Conservation (phyloP, 768 basidiomycete species). For the Antrodiella citrinella region DNA sequence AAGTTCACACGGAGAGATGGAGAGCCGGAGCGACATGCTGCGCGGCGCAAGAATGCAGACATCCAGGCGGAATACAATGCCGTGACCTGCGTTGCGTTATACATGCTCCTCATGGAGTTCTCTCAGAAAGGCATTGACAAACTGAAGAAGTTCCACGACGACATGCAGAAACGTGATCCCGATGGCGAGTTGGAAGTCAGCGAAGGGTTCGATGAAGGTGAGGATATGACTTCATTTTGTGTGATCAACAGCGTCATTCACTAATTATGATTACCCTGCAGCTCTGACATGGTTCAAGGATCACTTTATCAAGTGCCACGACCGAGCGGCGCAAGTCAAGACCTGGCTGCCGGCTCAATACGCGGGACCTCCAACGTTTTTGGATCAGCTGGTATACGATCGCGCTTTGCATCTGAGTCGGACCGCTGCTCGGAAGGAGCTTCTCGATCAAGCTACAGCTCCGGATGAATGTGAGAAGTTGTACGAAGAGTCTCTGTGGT, state of each 20-base stretch:
- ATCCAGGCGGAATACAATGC: conserved; percentile 78
- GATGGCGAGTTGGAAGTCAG: conserved; percentile 70
- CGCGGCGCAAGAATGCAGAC: conserved; percentile 62
- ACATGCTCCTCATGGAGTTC: conserved; percentile 88
- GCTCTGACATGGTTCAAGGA: conserved; percentile 87
- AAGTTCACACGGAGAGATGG: conserved; percentile 68
- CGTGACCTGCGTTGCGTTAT: conserved; percentile 80
- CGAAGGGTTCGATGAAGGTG: conserved; percentile 77
- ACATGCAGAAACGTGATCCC: conserved; percentile 72
- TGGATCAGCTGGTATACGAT: conserved; percentile 91
- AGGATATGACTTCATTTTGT: conserved; percentile 13
- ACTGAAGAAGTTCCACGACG: conserved; percentile 70
- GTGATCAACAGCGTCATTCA: background rate
- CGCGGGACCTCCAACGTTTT: conserved; percentile 71
- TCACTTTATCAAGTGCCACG: conserved; percentile 91
- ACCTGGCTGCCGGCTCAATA: conserved; percentile 82
- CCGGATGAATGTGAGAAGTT: conserved; percentile 86
- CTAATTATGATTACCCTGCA: conserved; percentile 24
- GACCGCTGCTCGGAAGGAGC: conserved; percentile 84
- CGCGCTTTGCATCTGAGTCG: conserved; percentile 83
- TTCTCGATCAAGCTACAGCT: conserved; percentile 66
- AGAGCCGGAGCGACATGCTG: conserved; percentile 64
- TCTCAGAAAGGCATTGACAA: conserved; percentile 88
- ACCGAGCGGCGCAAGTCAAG: conserved; percentile 82
- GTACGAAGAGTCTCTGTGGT: conserved; percentile 94